A percentile compares a stretch with the other conserved stretches of the same genome.
Conservation (phyloP, 2,329 filamentous ascomycete genomes). For the Ilyonectria mors-panacis region DNA sequence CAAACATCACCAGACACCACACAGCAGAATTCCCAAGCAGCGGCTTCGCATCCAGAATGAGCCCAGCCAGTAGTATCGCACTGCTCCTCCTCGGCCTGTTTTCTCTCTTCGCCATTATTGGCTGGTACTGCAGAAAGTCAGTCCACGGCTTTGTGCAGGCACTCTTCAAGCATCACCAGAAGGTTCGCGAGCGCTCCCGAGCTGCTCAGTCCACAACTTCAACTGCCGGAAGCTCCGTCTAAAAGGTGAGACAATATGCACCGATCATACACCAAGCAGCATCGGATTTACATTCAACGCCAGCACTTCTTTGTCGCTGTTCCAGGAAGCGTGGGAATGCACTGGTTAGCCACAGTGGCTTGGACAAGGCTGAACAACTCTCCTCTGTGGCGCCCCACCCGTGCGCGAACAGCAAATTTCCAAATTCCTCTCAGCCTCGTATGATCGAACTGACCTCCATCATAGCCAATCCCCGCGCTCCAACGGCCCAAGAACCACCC, state of each 20-base stretch:
- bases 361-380: conserved; percentile 41
- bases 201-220: conserved; percentile 26
- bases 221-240: conserved; percentile 33
- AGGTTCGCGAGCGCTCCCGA: conserved; percentile 17
- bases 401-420: conserved; percentile 40
- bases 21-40: not conserved
- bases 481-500: conserved; percentile 29
- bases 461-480: conserved; percentile 31
- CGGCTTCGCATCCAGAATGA: conserved; percentile 40
- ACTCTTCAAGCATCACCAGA: conserved; percentile 42
- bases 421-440: conserved; percentile 47
- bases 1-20: not conserved
- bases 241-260: conserved; percentile 16
- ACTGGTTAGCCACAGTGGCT: conserved; percentile 39
- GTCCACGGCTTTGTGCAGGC: conserved; percentile 51
- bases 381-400: conserved; percentile 25
- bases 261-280: no score
- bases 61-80: conserved; percentile 50
- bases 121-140: conserved; percentile 49
- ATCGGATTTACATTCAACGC: not conserved
- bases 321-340: not conserved
- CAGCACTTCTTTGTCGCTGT: not conserved
- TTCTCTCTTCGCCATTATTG: conserved; percentile 47
- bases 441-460: conserved; percentile 45
- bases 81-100: conserved; percentile 52